A percentile compares a stretch with the other conserved stretches of the same genome.
Evolutionary conservation across 2,329 filamentous ascomycete genomes (phyloP).

Genomic region (Zymoseptoria brevis): DNA sequence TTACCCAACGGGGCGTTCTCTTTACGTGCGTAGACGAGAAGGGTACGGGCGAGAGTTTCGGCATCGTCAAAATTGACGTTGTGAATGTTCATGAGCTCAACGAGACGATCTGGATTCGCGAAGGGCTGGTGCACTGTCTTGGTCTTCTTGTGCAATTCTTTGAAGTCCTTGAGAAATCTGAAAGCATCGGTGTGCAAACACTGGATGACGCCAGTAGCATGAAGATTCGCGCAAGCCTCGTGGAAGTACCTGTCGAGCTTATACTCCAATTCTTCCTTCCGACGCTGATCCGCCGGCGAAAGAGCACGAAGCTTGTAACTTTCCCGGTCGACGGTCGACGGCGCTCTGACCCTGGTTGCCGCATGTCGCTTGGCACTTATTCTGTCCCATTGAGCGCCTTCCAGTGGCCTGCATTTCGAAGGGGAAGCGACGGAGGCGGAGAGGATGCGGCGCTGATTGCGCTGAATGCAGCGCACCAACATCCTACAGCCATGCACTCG

Average conservation of each 20-base stretch:
- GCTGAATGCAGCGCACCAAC: neutral
- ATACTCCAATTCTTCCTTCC: neutral
- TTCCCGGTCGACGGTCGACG: conserved; percentile 6
- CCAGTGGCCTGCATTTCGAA: neutral
- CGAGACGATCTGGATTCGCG: neutral
- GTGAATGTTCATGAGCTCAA: conserved; percentile 3
- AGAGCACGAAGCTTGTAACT: neutral
- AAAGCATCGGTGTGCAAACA: neutral
- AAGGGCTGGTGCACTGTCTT: neutral
- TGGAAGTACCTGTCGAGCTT: neutral
- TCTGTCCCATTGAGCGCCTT: neutral
- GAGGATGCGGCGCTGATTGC: neutral
- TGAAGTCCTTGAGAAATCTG: neutral
- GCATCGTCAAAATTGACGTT: conserved; percentile 3
- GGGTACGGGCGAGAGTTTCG: conserved; percentile 2
- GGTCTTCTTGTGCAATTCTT: neutral
- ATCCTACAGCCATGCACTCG: neutral
- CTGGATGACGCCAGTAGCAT: neutral
- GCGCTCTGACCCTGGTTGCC: conserved; percentile 6
- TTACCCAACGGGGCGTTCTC: conserved; percentile 9
- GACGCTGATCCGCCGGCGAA: neutral
- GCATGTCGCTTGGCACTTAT: neutral
- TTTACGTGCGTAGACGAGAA: conserved; percentile 3
- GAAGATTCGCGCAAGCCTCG: neutral
- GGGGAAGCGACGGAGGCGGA: neutral